phyloP scores from a whole-genome alignment of 2,329 filamentous ascomycete genomes.

The Didymella keratinophila region DNA sequence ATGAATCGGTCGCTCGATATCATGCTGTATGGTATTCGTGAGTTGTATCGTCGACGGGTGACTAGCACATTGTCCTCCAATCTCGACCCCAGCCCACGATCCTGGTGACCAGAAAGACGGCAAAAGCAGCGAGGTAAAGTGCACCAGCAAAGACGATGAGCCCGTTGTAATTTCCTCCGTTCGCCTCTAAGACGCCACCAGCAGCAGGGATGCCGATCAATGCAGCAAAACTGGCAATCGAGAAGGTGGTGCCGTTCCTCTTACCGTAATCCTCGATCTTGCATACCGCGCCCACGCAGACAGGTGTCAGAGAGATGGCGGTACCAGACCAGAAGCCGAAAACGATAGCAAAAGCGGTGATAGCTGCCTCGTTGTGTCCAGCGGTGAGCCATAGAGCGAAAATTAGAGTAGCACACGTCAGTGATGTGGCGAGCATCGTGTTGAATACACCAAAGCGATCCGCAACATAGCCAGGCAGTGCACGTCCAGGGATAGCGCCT shows the following conservation, averaged over 20 bases:
- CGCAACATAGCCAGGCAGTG: conserved; percentile 61
- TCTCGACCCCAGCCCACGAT: conserved; percentile 26
- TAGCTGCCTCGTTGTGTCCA: conserved; percentile 58
- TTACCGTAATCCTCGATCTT: conserved; percentile 74
- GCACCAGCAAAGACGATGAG: conserved; percentile 33
- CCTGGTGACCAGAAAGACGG: conserved; percentile 25
- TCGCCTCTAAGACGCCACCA: conserved; percentile 52
- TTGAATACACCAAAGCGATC: conserved; percentile 64
- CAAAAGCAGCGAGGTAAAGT: conserved; percentile 27
- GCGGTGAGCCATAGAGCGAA: conserved; percentile 64
- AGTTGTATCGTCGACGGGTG: not conserved
- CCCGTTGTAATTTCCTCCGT: conserved; percentile 26
- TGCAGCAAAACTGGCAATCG: conserved; percentile 67
- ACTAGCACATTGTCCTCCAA: conserved; percentile 18
- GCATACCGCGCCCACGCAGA: conserved; percentile 73
- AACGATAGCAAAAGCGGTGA: conserved; percentile 69
- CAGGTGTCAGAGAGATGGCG: conserved; percentile 68
- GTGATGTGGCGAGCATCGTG: conserved; percentile 59
- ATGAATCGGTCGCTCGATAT: not conserved
- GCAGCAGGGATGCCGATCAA: conserved; percentile 72
- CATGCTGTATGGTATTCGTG: not conserved
- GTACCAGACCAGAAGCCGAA: conserved; percentile 75
- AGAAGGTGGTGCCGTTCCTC: conserved; percentile 69
- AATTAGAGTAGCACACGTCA: conserved; percentile 52
- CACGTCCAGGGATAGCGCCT: conserved; percentile 58